A percentile compares a stretch with the other conserved stretches of the same genome.
phyloP scores from a whole-genome alignment of 2,329 filamentous ascomycete genomes.

The Trichoderma sp. region DNA sequence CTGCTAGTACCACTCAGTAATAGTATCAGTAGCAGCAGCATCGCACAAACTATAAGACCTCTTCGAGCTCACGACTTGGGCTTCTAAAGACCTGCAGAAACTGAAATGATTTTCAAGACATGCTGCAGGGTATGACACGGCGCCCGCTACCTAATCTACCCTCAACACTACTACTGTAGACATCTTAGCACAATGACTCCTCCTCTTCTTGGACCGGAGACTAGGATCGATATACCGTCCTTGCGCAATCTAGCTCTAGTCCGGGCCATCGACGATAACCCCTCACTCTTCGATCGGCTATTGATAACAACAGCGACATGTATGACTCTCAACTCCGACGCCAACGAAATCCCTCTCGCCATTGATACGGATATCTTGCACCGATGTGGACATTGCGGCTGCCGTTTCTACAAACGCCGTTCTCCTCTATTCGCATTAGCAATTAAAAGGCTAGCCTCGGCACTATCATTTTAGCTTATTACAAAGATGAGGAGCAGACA shows the following conservation, averaged over 20 bases:
- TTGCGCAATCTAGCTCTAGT: background rate
- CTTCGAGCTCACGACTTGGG: background rate
- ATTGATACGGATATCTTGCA: background rate
- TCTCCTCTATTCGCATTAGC: background rate
- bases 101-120: background rate
- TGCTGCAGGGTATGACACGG: background rate
- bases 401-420: background rate
- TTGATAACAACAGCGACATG: background rate
- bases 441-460: background rate
- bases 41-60: background rate
- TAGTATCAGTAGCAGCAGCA: background rate
- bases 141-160: background rate
- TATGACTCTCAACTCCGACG: background rate
- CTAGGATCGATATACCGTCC: background rate
- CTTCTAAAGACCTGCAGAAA: background rate
- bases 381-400: background rate
- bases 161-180: background rate
- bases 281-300: slow-evolving; percentile 11
- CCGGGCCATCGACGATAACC: slow-evolving; percentile 21
- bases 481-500: slow-evolving; percentile 12
- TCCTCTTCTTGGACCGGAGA: background rate
- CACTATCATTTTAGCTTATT: slow-evolving; percentile 12
- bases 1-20: background rate
- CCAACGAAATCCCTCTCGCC: background rate
- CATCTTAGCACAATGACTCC: slow-evolving; percentile 1